phyloP scores from a whole-genome alignment of 2,329 filamentous ascomycete species.

The Aspergillus proliferans region DNA sequence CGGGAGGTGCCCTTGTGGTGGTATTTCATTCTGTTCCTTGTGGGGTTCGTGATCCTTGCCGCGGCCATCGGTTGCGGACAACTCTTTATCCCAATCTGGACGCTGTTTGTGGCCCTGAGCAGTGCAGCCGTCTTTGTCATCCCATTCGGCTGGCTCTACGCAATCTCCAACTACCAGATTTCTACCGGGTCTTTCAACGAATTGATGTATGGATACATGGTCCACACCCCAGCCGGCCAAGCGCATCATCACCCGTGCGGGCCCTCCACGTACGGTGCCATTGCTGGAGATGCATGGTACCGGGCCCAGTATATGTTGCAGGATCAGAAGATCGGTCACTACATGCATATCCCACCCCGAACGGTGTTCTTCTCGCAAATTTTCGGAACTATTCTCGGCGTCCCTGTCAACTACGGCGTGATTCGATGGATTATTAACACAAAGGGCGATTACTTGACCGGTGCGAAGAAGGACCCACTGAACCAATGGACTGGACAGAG shows the following conservation, averaged over 20 bases:
- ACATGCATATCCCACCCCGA: constrained; percentile 56
- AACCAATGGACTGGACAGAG: constrained; percentile 58
- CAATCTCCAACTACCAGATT: constrained; percentile 50
- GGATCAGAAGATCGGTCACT: constrained; percentile 60
- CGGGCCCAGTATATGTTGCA: constrained; percentile 54
- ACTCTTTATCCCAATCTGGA: constrained; percentile 56
- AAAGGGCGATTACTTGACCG: constrained; percentile 52
- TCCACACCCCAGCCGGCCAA: constrained; percentile 42
- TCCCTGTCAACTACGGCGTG: constrained; percentile 57
- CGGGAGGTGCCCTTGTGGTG: constrained; percentile 56
- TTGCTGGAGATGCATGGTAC: constrained; percentile 59
- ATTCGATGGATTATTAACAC: constrained; percentile 55
- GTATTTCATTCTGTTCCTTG: constrained; percentile 48
- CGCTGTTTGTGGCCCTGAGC: constrained; percentile 51
- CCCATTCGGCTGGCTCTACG: constrained; percentile 55
- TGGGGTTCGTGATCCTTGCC: constrained; percentile 47
- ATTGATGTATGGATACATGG: constrained; percentile 55
- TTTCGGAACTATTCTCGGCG: constrained; percentile 53
- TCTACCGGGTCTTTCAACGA: constrained; percentile 56
- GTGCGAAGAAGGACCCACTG: constrained; percentile 47
- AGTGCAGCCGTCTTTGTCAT: constrained; percentile 52
- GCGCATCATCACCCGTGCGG: constrained; percentile 53
- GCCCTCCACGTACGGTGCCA: constrained; percentile 52
- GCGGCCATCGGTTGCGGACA: constrained; percentile 46
- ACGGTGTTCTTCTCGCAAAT: constrained; percentile 57